A percentile compares a stretch with the other conserved stretches of the same genome.
phyloP scores from a whole-genome alignment of 164 flowering plant genomes.

The Nymphaea thermarum region DNA sequence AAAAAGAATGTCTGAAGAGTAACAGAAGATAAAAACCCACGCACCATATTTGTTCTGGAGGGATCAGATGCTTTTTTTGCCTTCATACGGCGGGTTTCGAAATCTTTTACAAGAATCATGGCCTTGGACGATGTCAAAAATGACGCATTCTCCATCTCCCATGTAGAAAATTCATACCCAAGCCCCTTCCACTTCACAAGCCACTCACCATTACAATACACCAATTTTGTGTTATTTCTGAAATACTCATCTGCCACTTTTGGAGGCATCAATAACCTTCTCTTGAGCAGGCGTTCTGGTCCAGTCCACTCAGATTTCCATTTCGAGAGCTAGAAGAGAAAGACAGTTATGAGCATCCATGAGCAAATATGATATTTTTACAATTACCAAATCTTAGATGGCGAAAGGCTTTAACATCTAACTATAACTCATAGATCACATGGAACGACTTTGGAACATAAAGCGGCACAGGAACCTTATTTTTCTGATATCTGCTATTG shows the following conservation, averaged over 20 bases:
- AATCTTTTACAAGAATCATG: conserved; percentile 31
- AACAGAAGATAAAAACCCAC: too few species aligned
- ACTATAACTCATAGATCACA: background rate
- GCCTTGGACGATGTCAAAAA: conserved; percentile 35
- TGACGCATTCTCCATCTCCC: conserved; percentile 60
- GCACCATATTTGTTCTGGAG: conserved; percentile 26
- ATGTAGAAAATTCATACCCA: conserved; percentile 54
- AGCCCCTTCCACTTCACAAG: conserved; percentile 84
- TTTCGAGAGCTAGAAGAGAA: conserved; percentile 14
- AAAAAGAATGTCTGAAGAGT: too few species aligned
- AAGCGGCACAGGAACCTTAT: conserved; percentile 3
- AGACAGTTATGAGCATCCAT: background rate
- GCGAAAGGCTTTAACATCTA: background rate
- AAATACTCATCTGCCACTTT: conserved; percentile 11
- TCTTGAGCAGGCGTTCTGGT: conserved; percentile 56
- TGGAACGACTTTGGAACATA: background rate
- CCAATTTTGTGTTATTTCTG: conserved; percentile 1
- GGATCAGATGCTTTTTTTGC: conserved; percentile 18
- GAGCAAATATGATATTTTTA: background rate
- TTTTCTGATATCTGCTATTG: conserved; percentile 17
- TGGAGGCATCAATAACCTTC: conserved; percentile 24
- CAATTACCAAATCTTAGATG: background rate
- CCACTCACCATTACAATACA: conserved; percentile 44
- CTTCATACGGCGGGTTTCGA: conserved; percentile 34
- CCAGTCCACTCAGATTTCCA: conserved; percentile 55